Conservation (phyloP, 2,329 filamentous ascomycete genomes). For the Claviceps citrina region DNA sequence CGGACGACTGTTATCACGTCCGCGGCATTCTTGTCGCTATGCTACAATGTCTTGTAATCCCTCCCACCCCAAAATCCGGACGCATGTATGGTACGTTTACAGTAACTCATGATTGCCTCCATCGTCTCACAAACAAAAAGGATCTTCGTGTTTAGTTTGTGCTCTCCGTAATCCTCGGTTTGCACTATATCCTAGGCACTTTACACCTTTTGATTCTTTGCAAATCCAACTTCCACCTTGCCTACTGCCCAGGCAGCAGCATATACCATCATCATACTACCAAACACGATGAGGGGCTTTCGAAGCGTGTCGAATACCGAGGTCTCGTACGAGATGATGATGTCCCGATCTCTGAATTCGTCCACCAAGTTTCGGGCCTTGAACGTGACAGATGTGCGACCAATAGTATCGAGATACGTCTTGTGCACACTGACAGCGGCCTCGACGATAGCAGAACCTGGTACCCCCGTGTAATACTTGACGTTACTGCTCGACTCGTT, state of each 20-base stretch:
- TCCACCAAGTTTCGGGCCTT: conserved; percentile 79
- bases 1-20: not conserved
- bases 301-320: conserved; percentile 57
- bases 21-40: conserved; percentile 3
- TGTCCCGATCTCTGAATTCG: conserved; percentile 67
- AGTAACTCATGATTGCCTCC: conserved; percentile 1
- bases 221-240: conserved; percentile 67
- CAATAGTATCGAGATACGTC: conserved; percentile 87
- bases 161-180: no score
- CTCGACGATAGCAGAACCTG: conserved; percentile 43
- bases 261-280: conserved; percentile 60
- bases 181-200: no score
- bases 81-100: conserved; percentile 8
- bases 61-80: no score
- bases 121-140: not conserved
- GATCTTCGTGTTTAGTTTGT: not conserved
- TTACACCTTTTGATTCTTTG: conserved; percentile 21
- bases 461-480: conserved; percentile 59
- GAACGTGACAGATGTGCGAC: conserved; percentile 68
- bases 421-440: conserved; percentile 50
- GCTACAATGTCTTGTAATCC: conserved; percentile 7
- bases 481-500: conserved; percentile 50
- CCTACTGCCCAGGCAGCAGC: conserved; percentile 59
- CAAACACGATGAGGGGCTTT: conserved; percentile 74
- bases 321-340: conserved; percentile 82